These are phyloP conservation scores for Cercospora citrullina DNA, from an alignment of 2,329 filamentous ascomycete species.

Conservation along the genomic window DNA sequence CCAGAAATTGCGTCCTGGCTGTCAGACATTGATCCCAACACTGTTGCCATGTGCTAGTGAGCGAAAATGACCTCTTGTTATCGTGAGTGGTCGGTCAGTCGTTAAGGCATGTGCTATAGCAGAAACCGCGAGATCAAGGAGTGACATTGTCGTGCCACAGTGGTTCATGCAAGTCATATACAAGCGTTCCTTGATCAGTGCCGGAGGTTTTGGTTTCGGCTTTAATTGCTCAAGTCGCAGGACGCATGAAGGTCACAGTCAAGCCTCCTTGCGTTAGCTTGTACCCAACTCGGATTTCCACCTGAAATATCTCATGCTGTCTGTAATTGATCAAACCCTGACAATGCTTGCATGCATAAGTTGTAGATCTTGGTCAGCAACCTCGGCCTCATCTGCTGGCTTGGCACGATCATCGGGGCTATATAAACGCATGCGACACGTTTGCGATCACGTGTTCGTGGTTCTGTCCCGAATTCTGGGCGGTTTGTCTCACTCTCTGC, in stretches of 20 bases:
- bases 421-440: too few relatives aligned
- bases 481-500: not conserved
- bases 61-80: not conserved
- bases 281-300: not conserved
- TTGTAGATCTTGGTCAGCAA: not conserved
- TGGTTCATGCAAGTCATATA: not conserved
- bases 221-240: not conserved
- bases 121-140: not conserved
- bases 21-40: too few relatives aligned
- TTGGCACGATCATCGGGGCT: too few relatives aligned
- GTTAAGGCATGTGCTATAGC: not conserved
- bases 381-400: too few relatives aligned
- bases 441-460: not conserved
- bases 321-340: not conserved
- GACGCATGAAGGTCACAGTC: not conserved
- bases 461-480: not conserved
- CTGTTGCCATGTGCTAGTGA: too few relatives aligned
- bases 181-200: not conserved
- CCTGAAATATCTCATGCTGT: not conserved
- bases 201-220: not conserved
- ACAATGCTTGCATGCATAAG: not conserved
- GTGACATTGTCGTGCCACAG: not conserved
- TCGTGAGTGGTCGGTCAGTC: not conserved
- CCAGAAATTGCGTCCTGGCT: not conserved
- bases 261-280: not conserved